Conservation (phyloP, 1,139 yeast species). For the Kurtzmaniella quercitrusa region DNA sequence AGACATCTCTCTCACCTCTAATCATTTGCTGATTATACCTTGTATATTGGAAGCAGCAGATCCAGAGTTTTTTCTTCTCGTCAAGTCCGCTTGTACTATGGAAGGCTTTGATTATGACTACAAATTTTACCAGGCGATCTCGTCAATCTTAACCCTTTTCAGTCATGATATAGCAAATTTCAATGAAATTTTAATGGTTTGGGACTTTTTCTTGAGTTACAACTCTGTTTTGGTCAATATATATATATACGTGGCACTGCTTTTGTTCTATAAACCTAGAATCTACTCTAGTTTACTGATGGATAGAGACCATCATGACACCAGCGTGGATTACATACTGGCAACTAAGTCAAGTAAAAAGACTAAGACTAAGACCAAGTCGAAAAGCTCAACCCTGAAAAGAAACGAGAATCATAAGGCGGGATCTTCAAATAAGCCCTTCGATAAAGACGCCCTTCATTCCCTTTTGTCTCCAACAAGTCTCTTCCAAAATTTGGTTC, state of each 20-base stretch:
- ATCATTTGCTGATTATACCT: slow-evolving; percentile 65
- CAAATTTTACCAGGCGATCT: slow-evolving; percentile 57
- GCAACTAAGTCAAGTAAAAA: background rate
- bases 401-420: background rate
- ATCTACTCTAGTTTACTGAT: slow-evolving; percentile 28
- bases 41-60: slow-evolving; percentile 52
- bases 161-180: slow-evolving; percentile 64
- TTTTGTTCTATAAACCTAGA: slow-evolving; percentile 37
- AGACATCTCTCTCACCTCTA: slow-evolving; percentile 59
- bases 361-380: background rate
- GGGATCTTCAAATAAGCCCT: slow-evolving; percentile 11
- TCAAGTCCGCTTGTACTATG: slow-evolving; percentile 36
- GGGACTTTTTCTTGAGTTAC: slow-evolving; percentile 59
- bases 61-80: slow-evolving; percentile 41
- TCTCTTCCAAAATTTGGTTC: slow-evolving; percentile 27
- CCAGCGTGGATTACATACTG: no score
- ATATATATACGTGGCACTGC: slow-evolving; percentile 55
- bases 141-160: slow-evolving; percentile 73
- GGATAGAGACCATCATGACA: background rate
- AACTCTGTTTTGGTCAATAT: slow-evolving; percentile 39
- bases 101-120: slow-evolving; percentile 35
- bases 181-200: slow-evolving; percentile 49
- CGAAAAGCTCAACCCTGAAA: slow-evolving; percentile 6
- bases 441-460: slow-evolving; percentile 41
- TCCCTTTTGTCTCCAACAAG: slow-evolving; percentile 31